A percentile compares a stretch with the other conserved stretches of the same genome.
Conservation (phyloP, 2,329 filamentous ascomycete genomes). For the Metarhizium guizhouense region DNA sequence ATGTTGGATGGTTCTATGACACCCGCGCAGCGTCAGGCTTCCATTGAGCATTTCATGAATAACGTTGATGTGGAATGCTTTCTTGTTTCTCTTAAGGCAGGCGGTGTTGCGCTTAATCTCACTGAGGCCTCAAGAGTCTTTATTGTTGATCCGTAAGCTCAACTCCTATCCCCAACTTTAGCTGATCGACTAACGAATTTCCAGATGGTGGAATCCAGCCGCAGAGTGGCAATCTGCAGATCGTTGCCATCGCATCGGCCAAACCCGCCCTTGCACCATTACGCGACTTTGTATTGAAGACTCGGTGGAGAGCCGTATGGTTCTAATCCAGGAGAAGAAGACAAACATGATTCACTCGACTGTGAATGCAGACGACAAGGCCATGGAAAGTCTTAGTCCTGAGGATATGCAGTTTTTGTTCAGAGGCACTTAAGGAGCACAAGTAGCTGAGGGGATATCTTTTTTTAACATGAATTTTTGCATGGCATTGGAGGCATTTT, state of each 20-base stretch:
- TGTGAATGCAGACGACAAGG: conserved; percentile 83
- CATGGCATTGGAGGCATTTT: neutral
- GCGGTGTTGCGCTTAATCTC: conserved; percentile 88
- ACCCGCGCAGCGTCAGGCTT: conserved; percentile 82
- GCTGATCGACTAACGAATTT: conserved; percentile 12
- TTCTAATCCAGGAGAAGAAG: conserved; percentile 96
- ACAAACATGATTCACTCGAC: conserved; percentile 96
- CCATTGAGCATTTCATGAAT: conserved; percentile 94
- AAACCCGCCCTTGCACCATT: conserved; percentile 87
- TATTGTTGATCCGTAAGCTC: conserved; percentile 84
- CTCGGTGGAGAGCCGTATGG: conserved; percentile 92
- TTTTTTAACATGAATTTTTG: neutral
- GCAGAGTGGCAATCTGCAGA: conserved; percentile 98
- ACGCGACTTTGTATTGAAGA: conserved; percentile 94
- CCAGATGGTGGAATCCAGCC: conserved; percentile 98
- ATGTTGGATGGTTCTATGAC: conserved; percentile 99
- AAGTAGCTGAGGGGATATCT: neutral
- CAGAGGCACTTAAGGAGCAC: conserved; percentile 43
- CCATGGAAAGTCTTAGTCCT: conserved; percentile 82
- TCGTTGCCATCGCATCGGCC: conserved; percentile 87
- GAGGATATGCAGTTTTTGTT: conserved; percentile 97
- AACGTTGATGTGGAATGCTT: conserved; percentile 94
- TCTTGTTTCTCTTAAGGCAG: conserved; percentile 89
- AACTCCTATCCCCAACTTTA: neutral
- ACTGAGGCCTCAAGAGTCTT: conserved; percentile 93